phyloP scores from a whole-genome alignment of 2,329 filamentous ascomycete genomes.

The Fusarium setosum region DNA sequence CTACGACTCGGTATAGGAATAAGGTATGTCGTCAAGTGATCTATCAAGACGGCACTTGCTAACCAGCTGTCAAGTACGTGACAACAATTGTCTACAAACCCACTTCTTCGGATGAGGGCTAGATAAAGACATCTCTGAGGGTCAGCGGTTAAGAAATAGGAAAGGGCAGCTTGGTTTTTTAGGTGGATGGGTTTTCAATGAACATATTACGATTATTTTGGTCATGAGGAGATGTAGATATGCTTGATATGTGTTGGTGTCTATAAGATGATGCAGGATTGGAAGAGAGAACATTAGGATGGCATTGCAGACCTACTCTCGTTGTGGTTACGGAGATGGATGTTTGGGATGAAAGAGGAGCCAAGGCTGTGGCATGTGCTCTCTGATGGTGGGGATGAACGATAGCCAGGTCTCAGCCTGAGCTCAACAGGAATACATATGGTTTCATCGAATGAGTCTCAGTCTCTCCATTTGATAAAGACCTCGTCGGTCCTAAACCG shows the following conservation, averaged over 20 bases:
- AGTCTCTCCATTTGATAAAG: conserved; percentile 81
- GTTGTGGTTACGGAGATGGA: neutral
- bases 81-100: conserved; percentile 99
- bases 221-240: conserved; percentile 24
- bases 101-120: conserved; percentile 67
- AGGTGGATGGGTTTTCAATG: conserved; percentile 3
- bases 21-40: conserved; percentile 72
- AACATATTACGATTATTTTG: neutral
- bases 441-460: conserved; percentile 11
- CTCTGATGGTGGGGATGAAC: neutral
- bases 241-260: conserved; percentile 11
- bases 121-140: conserved; percentile 6
- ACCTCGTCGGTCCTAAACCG: conserved; percentile 87
- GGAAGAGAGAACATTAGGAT: neutral
- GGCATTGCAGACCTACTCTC: neutral
- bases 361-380: neutral
- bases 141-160: neutral
- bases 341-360: neutral
- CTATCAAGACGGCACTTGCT: conserved; percentile 5
- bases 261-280: neutral
- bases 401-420: conserved; percentile 1
- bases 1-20: conserved; percentile 95
- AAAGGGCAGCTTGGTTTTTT: neutral
- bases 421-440: conserved; percentile 1
- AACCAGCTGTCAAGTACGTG: conserved; percentile 76